Evolutionary conservation across 495 filamentous ascomycete genomes (phyloP), one percentile per base, ranked within the genome.

Genomic region (Neurospora intermedia): DNA sequence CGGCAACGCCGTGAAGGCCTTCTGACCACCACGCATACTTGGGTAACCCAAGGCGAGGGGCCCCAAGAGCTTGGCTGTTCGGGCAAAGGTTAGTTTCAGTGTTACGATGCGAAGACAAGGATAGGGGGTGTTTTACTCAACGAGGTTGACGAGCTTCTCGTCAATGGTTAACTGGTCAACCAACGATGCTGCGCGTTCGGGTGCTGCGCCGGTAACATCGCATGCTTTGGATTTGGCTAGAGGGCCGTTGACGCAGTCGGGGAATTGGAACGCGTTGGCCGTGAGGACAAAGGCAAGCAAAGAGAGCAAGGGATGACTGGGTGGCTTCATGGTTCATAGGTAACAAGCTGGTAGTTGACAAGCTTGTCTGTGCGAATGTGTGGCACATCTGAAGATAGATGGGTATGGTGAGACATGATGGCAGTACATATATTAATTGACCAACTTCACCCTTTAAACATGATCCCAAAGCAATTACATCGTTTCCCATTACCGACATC

Each of bases 1-100:
- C 73, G 38, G 78, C 82, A 5, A 88, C 81, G 3, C 85, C 85
- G 72, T 88, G 86, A 0, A 87, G 80, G 8, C 84, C 86, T 76
- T 88, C 87, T 62, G 79, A 84, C 86, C 86, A 88, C 85, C 85
- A 86, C 40, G 85, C 75, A 74, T 88, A 88, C 1, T 78, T 73
- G 0, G 81, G 79, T 0, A 87, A 73, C 4, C 85, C 85, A 8
- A 87, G 71, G 7, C 84, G 78, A 7, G 78, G 72, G 6, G 74
- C 79, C 8, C 85, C 83, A 5, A 76, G 70, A 71, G 78, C 78
- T 43, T 79, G 77, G 77, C 82, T 81, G 13, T 62, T 62, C 7
- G 23, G 69, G 23, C n/a, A 70, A 54, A n/a, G 16, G 66, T 70
- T 20, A 70, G 8, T 13, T 40, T 42, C 35, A 11, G 27, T 18